These are phyloP conservation scores for Sporisorium scitamineum DNA, from an alignment of 1,284 basidiomycete genomes.

Conservation along the genomic window DNA sequence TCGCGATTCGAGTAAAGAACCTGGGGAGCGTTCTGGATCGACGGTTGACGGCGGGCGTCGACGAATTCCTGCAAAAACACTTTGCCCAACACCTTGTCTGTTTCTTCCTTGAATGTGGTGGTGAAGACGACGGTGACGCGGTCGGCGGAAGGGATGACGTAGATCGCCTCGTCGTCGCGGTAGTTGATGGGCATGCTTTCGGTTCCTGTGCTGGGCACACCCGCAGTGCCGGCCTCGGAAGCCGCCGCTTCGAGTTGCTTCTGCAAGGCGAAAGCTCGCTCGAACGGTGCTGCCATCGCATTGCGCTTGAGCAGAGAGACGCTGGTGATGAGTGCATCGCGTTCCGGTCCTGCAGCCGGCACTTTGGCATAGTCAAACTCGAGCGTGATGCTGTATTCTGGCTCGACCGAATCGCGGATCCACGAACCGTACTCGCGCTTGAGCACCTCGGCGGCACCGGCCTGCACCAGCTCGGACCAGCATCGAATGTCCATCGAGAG, in stretches of 20 bases:
- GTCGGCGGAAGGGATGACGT: constrained; percentile 90
- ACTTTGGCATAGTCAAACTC: constrained; percentile 86
- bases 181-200: constrained; percentile 94
- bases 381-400: constrained; percentile 90
- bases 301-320: constrained; percentile 91
- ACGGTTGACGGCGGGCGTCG: constrained; percentile 90
- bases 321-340: constrained; percentile 78
- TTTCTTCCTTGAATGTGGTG: constrained; percentile 96
- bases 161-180: constrained; percentile 92
- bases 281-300: constrained; percentile 93
- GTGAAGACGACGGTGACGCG: constrained; percentile 98
- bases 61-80: constrained; percentile 99
- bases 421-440: constrained; percentile 85
- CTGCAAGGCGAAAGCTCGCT: constrained; percentile 87
- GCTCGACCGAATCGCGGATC: constrained; percentile 75
- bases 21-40: constrained; percentile 96
- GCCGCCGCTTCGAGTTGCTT: constrained; percentile 77
- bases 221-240: constrained; percentile 71
- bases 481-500: constrained; percentile 95
- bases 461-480: constrained; percentile 91
- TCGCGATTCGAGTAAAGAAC: constrained; percentile 97
- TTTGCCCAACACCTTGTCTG: constrained; percentile 94
- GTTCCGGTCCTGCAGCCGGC: constrained; percentile 76
- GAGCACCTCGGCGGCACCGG: constrained; percentile 86
- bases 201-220: constrained; percentile 71